Evolutionary conservation across 495 filamentous ascomycete genomes (phyloP).

Genomic region (Penicillium dipodomyicola): DNA sequence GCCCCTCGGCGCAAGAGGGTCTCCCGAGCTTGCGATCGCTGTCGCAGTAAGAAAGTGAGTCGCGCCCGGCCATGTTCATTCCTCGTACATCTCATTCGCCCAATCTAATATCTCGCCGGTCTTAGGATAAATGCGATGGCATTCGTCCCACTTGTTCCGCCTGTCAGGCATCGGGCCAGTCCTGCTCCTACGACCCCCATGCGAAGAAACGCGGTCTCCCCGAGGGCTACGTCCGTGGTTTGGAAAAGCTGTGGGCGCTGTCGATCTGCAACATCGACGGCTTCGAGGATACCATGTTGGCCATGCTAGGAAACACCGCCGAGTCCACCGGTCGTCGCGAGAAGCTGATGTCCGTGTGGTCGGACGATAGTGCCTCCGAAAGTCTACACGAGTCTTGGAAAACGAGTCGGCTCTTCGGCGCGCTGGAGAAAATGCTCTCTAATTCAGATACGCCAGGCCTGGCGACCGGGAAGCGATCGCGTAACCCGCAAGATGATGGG

Average conservation of each 20-base stretch:
- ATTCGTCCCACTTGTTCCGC: slow-evolving; percentile 61
- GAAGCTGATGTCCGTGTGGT: slow-evolving; percentile 45
- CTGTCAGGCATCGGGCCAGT: slow-evolving; percentile 57
- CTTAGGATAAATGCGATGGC: slow-evolving; percentile 66
- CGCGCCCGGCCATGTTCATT: not conserved
- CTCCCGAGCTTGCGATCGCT: slow-evolving; percentile 69
- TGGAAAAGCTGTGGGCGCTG: slow-evolving; percentile 48
- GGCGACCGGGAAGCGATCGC: slow-evolving; percentile 36
- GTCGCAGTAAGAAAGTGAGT: slow-evolving; percentile 57
- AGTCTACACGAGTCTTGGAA: slow-evolving; percentile 59
- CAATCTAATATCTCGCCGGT: slow-evolving; percentile 3
- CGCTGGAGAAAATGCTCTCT: slow-evolving; percentile 56
- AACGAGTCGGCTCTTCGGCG: slow-evolving; percentile 49
- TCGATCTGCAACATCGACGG: slow-evolving; percentile 49
- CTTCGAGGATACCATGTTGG: slow-evolving; percentile 49
- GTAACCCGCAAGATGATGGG: slow-evolving; percentile 35
- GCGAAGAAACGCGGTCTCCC: slow-evolving; percentile 66
- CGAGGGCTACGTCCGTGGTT: slow-evolving; percentile 47
- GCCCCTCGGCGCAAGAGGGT: slow-evolving; percentile 59
- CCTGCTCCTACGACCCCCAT: slow-evolving; percentile 66
- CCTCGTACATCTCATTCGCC: not conserved
- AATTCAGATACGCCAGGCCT: slow-evolving; percentile 28
- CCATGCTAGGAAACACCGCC: slow-evolving; percentile 40
- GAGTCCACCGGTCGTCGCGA: slow-evolving; percentile 35
- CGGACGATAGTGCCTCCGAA: slow-evolving; percentile 50